A percentile compares a stretch with the other conserved stretches of the same genome.
Conservation (phyloP, 2,329 filamentous ascomycete genomes). For the Pseudopithomyces maydicus region DNA sequence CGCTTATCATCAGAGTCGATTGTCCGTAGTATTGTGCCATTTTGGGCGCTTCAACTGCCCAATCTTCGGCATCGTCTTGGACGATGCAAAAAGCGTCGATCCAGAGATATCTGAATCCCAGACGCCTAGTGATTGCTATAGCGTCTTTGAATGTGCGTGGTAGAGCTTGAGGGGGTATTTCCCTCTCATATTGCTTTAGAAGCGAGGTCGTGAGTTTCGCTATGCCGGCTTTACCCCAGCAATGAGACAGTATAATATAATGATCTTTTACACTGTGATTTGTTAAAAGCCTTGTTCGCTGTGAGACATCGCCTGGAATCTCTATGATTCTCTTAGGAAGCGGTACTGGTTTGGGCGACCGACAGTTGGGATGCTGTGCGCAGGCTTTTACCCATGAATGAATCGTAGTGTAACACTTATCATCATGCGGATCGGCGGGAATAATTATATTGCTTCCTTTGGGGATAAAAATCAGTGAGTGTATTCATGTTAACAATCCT, state of each 20-base stretch:
- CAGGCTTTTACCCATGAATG: not conserved
- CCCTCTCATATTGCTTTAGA: not conserved
- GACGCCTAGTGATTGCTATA: not conserved
- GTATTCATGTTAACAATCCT: not conserved
- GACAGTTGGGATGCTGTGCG: not conserved
- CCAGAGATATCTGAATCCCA: not conserved
- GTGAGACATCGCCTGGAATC: not conserved
- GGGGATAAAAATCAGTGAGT: not conserved
- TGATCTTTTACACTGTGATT: not conserved
- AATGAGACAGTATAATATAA: not conserved
- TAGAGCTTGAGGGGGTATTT: not conserved
- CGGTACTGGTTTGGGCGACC: not conserved
- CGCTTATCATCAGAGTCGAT: conserved; percentile 7
- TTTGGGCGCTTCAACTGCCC: not conserved
- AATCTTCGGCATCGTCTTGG: not conserved
- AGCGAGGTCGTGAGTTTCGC: not conserved
- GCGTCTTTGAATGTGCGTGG: not conserved
- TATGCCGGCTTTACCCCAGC: not conserved
- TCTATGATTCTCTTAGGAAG: not conserved
- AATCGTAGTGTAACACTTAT: not conserved
- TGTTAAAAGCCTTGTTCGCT: not conserved
- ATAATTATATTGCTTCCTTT: not conserved
- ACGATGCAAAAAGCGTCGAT: conserved; percentile 1
- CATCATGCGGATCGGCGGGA: not conserved
- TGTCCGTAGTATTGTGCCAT: conserved; percentile 2